Evolutionary conservation across 164 flowering plant genomes (phyloP).

Genomic region (Chimonanthus salicifolius): DNA sequence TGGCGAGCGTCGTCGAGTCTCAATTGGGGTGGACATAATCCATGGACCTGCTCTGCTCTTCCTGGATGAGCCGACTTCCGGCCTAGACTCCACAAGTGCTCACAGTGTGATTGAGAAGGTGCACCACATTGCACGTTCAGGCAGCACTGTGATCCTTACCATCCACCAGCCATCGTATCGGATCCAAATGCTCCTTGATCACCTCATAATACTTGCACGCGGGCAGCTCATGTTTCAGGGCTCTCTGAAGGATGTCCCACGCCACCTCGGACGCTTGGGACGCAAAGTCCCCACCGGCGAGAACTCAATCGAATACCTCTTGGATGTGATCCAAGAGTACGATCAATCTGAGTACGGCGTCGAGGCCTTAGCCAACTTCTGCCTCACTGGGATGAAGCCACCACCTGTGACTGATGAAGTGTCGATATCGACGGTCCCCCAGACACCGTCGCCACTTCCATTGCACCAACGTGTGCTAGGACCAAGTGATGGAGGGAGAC

Average conservation of each 20-base stretch:
- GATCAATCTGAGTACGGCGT: conserved; percentile 61
- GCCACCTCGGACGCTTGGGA: conserved; percentile 49
- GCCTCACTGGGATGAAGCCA: conserved; percentile 53
- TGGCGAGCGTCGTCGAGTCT: conserved; percentile 67
- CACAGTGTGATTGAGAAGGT: conserved; percentile 63
- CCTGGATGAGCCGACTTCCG: conserved; percentile 74
- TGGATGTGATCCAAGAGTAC: conserved; percentile 65
- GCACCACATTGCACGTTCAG: conserved; percentile 54
- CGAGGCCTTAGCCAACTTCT: conserved; percentile 49
- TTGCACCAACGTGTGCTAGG: neutral
- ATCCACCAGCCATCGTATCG: conserved; percentile 69
- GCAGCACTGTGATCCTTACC: conserved; percentile 74
- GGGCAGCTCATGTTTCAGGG: conserved; percentile 75
- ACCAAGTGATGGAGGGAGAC: neutral
- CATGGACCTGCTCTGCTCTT: conserved; percentile 64
- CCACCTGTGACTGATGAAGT: conserved; percentile 37
- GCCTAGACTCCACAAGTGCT: conserved; percentile 75
- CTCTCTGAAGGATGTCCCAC: conserved; percentile 44
- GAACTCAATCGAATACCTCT: conserved; percentile 47
- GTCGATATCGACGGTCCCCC: conserved; percentile 25
- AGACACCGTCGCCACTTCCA: conserved; percentile 18
- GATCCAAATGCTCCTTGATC: conserved; percentile 56
- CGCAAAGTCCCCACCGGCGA: conserved; percentile 56
- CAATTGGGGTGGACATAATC: conserved; percentile 72
- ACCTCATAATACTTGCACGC: conserved; percentile 54